A percentile compares a stretch with the other conserved stretches of the same genome.
Evolutionary conservation across 1,284 basidiomycete species (phyloP).

Genomic region (Leccinum cinnamomeum): DNA sequence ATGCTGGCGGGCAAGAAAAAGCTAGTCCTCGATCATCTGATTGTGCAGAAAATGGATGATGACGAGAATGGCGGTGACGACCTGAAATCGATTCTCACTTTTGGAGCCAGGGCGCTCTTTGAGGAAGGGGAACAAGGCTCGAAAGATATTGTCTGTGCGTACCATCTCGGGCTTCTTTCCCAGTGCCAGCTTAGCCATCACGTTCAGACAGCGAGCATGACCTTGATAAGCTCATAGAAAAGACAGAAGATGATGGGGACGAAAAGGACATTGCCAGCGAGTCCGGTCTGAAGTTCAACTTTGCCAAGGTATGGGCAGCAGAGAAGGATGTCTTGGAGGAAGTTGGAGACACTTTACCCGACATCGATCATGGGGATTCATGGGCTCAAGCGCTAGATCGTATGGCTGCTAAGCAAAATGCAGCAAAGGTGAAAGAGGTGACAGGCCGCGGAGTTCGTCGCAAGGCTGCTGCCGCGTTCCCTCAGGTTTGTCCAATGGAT

Average conservation of each 20-base stretch:
- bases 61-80: conserved; percentile 73
- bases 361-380: conserved; percentile 60
- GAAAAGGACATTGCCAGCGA: conserved; percentile 48
- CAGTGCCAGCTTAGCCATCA: conserved; percentile 60
- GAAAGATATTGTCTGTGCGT: conserved; percentile 70
- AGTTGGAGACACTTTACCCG: conserved; percentile 49
- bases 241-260: conserved; percentile 74
- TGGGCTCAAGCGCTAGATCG: conserved; percentile 75
- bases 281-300: conserved; percentile 62
- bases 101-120: conserved; percentile 80
- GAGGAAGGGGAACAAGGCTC: conserved; percentile 33
- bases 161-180: conserved; percentile 25
- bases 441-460: conserved; percentile 73
- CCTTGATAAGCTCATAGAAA: conserved; percentile 80
- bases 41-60: conserved; percentile 86
- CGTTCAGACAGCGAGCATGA: conserved; percentile 71
- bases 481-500: conserved; percentile 43
- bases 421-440: conserved; percentile 47
- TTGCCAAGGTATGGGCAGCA: conserved; percentile 87
- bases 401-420: conserved; percentile 55
- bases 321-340: conserved; percentile 71
- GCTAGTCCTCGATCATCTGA: conserved; percentile 86
- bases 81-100: conserved; percentile 78
- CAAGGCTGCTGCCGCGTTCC: conserved; percentile 57
- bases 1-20: conserved; percentile 89